Evolutionary conservation across 1,284 basidiomycete species (phyloP).

Genomic region (Marasmius sp.): DNA sequence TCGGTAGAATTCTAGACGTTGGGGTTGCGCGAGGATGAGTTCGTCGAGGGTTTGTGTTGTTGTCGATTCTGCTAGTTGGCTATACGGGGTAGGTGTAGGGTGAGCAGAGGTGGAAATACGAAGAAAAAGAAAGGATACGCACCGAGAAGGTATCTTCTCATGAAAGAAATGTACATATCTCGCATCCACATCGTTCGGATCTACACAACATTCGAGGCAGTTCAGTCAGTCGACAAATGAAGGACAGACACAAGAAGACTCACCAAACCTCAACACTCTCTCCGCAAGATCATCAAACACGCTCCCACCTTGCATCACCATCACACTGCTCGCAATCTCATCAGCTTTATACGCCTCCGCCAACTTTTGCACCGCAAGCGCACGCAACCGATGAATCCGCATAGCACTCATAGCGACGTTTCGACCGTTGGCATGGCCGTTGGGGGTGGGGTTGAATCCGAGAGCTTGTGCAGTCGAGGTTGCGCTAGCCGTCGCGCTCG

Average conservation of each 20-base stretch:
- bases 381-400: conserved; percentile 72
- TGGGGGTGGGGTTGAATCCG: conserved; percentile 52
- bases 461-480: conserved; percentile 63
- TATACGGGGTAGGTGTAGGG: conserved; percentile 24
- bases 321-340: conserved; percentile 84
- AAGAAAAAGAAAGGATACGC: conserved; percentile 21
- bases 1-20: conserved; percentile 76
- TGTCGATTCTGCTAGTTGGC: conserved; percentile 80
- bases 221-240: background rate
- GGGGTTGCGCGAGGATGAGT: conserved; percentile 67
- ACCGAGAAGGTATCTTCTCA: conserved; percentile 88
- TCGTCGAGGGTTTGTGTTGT: conserved; percentile 71
- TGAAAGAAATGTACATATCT: conserved; percentile 88
- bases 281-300: conserved; percentile 86
- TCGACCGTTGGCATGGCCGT: conserved; percentile 37
- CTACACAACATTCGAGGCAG: conserved; percentile 33
- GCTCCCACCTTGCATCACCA: conserved; percentile 88
- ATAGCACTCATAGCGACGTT: conserved; percentile 80
- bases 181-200: conserved; percentile 74
- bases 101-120: background rate
- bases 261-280: conserved; percentile 72
- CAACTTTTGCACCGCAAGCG: conserved; percentile 78
- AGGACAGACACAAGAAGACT: conserved; percentile 26
- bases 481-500: conserved; percentile 33
- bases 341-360: conserved; percentile 79